Evolutionary conservation across 805 yeast genomes (phyloP), one percentile per base, ranked within the genome.

Genomic region (Ogataea haglerorum): DNA sequence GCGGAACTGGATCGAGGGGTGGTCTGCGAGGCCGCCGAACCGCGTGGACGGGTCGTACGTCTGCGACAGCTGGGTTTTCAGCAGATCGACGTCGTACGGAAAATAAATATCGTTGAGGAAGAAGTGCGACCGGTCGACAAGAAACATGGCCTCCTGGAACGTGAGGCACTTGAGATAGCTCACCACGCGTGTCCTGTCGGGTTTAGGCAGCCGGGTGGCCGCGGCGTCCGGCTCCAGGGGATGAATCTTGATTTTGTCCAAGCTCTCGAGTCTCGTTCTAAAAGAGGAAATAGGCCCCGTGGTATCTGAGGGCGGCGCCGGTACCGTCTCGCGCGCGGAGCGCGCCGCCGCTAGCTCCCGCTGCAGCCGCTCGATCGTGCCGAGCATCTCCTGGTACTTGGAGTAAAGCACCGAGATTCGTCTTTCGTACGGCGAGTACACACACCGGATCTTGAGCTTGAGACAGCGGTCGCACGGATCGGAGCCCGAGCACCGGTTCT

Each of bases 401-500:
- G 57, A 49, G 10, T 36, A 32, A 6, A 51, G 42, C 5, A 57
- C 40, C 1, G 57, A 49, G 10, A 56, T 44, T 18, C 58, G 45
- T 29, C 39, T 50, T 14, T 54, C 52, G 30, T 47, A 43, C 9
- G 59, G 58, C 2, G 44, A 34, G 35, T 56, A 57, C 13, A 50
- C 48, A 31, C 62, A 57, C 4, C 40, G 33, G 1, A 30, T 18
- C 4, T 30, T 37, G 10, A 45, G 10, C 4, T 31, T 42, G 3
- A 5, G 14, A 30, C 62, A 57, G 23, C 39, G 41, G 6, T 38
- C 10, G 32, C 62, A 57, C 8, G 60, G 60, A 5, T 34, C 42
- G 17, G 49, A 53, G 2, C 62, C 60, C 3, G 60, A 48, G 27
- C 62, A 57, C 38, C 43, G 48, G 6, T 46, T 46, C 37, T 56